Base-by-base conservation (phyloP, 148 eudicot species). In the Rhododendron griersonianum region DNA sequence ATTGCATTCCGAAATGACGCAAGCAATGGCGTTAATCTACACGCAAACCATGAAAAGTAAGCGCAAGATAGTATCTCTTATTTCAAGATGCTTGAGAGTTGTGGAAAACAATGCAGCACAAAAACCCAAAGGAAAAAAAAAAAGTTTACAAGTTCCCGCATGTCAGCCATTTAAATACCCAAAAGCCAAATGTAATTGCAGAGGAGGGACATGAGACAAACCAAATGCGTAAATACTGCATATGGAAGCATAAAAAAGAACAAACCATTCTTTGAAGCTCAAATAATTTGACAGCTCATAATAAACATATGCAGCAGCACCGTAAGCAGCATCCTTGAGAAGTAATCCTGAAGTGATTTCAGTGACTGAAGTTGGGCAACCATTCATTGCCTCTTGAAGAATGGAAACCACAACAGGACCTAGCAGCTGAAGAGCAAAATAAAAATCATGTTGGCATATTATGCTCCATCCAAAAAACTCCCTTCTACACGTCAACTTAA, bases 291-390 rank as follows among this genome's bases (percentile, higher is more conserved):
- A 98, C 45, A 98, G 98, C 89, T 98, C 99, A 84, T 98, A 98
- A 89, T 95, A 95, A 65, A 98, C 94, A 87, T 95, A 97, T 84
- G 99, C 99, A 78, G 99, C 96, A 84, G 99, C 98, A 85, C 98
- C 95, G 88, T 95, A 98, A 85, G 98, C 99, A 91, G 99, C 99
- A 89, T 98, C 99, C 88, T 98, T 98, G 67, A 98, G 96, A 89
- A 98, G 99, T 87, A 98, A 85, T 53, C 93, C 95, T 78, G 94
- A 93, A 83, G 95, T 93, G 51, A 98, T 94, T 83, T 95, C 98
- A 87, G 93, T 91, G 47, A 92, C 92, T 83, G 98, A 91, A 87
- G 95, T 84, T 83, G 98, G 96, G 86, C 98, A 96, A 75, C 95
- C 91, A 86, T 85, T 91, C 99, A 98, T 98, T 85, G 98, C 98